Evolutionary conservation across 164 flowering plant genomes (phyloP), one percentile per base, ranked within the genome.

Genomic region (Magnolia officinalis): DNA sequence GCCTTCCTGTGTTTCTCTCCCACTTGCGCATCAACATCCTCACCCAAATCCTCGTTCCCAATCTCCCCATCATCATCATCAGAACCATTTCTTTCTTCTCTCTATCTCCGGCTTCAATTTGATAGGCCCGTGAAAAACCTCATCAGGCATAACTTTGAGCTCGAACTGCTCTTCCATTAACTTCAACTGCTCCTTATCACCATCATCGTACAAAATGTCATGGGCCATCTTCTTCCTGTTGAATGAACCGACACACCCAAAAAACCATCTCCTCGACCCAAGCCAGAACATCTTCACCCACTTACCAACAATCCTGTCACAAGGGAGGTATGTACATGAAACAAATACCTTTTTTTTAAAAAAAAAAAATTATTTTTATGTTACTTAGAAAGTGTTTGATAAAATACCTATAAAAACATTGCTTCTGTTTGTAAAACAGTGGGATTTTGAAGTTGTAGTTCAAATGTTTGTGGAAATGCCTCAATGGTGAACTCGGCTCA

Each of bases 181-280:
- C 55, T 75, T 64, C 67, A 75, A 45, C 8, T 68, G 67, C 73
- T 75, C 78, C 52, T 55, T 68, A 26, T 75, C 78, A 68, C 72
- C 78, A 69, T 75, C 78, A 13, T 75, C 72, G 58, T 75, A 75
- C 55, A 68, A 69, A 68, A 75, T 59, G n/a, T 8, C 59, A 67
- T 75, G 73, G n/a, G 58, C 50, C 52, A 66, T 75, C 52, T 75
- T 75, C 58, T 68, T 50, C 6, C 21, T 31, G 37, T 31, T 2
- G 37, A 31, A 31, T 31, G 37, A 31, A 31, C 37, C 37, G 1
- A 31, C 37, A 31, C 55, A 10, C 51, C 78, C 78, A 59, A 29
- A 7, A 45, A 75, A 75, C 78, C 78, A 75, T 75, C 21, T 75
- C 37, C 73, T 75, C 7, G 78, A 75, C 5, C n/a, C 78, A n/a